phyloP scores from a whole-genome alignment of 2,329 filamentous ascomycete species.

The Colletotrichum scovillei region DNA sequence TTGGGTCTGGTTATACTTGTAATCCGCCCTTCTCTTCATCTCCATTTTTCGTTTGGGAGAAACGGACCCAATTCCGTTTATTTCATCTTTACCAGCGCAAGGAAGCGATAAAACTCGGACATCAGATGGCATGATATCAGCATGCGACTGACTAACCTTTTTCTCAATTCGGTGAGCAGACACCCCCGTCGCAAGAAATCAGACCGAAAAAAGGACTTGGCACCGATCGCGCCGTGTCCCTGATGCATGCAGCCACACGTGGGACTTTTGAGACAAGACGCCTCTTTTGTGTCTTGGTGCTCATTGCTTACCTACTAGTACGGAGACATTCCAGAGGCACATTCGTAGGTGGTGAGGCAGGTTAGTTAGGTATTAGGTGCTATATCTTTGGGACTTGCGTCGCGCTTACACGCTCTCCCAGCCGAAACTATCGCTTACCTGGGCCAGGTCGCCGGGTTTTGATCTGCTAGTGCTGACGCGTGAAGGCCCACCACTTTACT shows the following conservation, averaged over 20 bases:
- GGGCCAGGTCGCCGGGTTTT: slow-evolving; percentile 6
- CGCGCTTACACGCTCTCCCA: background rate
- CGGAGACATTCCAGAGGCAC: background rate
- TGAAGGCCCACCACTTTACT: background rate
- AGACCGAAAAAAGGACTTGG: background rate
- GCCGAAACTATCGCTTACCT: background rate
- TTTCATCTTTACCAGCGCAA: background rate
- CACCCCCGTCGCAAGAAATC: slow-evolving; percentile 2
- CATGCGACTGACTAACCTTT: background rate
- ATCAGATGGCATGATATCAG: slow-evolving; percentile 18
- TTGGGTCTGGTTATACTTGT: background rate
- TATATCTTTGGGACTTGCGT: background rate
- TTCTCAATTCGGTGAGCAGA: background rate
- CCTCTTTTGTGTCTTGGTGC: background rate
- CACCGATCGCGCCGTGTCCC: background rate
- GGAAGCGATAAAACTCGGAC: background rate
- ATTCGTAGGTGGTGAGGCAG: background rate
- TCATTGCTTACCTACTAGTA: background rate
- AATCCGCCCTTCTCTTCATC: background rate
- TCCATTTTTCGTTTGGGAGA: background rate
- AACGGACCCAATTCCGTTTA: background rate
- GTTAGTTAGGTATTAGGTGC: background rate
- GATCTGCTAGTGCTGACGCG: background rate
- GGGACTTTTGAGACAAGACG: background rate
- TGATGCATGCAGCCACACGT: background rate